Conservation (phyloP, 768 basidiomycete genomes). For the Sporobolomyces roseus region DNA sequence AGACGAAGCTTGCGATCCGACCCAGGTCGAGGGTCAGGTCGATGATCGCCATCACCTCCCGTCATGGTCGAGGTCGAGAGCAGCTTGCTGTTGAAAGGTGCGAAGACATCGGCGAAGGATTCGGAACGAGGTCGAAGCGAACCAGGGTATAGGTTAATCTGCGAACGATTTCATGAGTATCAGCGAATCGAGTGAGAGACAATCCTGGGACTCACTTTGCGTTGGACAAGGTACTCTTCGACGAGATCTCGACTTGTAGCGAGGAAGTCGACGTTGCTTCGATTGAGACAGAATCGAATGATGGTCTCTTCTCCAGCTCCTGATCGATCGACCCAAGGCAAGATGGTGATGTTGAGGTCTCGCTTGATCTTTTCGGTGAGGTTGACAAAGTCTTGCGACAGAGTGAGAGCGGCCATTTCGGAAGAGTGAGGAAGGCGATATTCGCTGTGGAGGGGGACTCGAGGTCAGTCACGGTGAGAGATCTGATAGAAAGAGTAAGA, state of each 20-base stretch:
- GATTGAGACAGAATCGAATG: slow-evolving; percentile 93
- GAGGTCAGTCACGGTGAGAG: too few relatives aligned
- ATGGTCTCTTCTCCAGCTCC: slow-evolving; percentile 64
- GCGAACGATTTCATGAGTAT: background rate
- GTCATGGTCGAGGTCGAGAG: slow-evolving; percentile 58
- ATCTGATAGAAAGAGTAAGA: background rate
- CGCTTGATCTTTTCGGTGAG: slow-evolving; percentile 87
- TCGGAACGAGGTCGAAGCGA: slow-evolving; percentile 72
- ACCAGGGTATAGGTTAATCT: slow-evolving; percentile 46
- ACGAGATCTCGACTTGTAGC: slow-evolving; percentile 84
- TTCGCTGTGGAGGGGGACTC: slow-evolving; percentile 20
- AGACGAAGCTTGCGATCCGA: slow-evolving; percentile 63
- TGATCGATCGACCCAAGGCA: slow-evolving; percentile 65
- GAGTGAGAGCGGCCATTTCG: slow-evolving; percentile 70
- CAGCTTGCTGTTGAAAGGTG: slow-evolving; percentile 92
- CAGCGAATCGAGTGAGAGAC: slow-evolving; percentile 48
- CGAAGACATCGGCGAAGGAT: slow-evolving; percentile 91
- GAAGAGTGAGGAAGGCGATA: slow-evolving; percentile 66
- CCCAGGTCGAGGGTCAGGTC: slow-evolving; percentile 57
- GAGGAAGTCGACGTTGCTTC: slow-evolving; percentile 89
- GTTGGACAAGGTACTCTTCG: slow-evolving; percentile 80
- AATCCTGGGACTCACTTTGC: slow-evolving; percentile 63
- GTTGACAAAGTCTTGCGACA: slow-evolving; percentile 75
- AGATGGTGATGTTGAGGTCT: slow-evolving; percentile 85
- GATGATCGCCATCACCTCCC: background rate